Evolutionary conservation across 768 basidiomycete species (phyloP).

Genomic region (Fomitopsis pulvina): DNA sequence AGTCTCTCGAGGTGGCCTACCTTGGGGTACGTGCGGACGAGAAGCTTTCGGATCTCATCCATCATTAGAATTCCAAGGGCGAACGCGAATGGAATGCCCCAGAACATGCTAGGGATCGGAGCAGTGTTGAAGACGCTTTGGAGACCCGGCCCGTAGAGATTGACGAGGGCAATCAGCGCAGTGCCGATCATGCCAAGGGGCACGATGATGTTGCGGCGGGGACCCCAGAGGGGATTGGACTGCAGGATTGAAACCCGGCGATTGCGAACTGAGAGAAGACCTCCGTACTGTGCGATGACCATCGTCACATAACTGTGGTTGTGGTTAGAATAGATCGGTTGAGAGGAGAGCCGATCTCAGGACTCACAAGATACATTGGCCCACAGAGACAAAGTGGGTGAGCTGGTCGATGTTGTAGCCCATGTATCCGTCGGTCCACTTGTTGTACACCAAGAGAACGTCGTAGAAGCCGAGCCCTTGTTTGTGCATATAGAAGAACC

Average conservation of each 20-base stretch:
- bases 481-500: conserved; percentile 29
- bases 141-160: conserved; percentile 39
- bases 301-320: conserved; percentile 44
- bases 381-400: conserved; percentile 45
- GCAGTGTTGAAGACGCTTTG: conserved; percentile 36
- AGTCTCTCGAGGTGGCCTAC: conserved; percentile 24
- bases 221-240: conserved; percentile 45
- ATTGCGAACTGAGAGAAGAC: conserved; percentile 49
- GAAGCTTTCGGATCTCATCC: conserved; percentile 39
- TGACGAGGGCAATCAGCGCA: conserved; percentile 35
- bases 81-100: conserved; percentile 40
- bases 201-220: conserved; percentile 35
- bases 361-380: conserved; percentile 41
- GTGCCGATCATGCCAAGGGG: conserved; percentile 33
- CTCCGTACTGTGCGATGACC: conserved; percentile 58
- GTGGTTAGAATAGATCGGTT: conserved; percentile 8
- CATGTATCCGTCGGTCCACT: conserved; percentile 33
- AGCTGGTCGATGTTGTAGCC: conserved; percentile 33
- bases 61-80: conserved; percentile 33
- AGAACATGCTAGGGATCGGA: conserved; percentile 42
- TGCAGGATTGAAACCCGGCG: conserved; percentile 49
- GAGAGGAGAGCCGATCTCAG: background rate
- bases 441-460: conserved; percentile 40
- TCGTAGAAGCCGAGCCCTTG: conserved; percentile 42
- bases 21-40: conserved; percentile 37